Base-by-base conservation (phyloP, 768 basidiomycete species). In the Boletus reticuloceps region DNA sequence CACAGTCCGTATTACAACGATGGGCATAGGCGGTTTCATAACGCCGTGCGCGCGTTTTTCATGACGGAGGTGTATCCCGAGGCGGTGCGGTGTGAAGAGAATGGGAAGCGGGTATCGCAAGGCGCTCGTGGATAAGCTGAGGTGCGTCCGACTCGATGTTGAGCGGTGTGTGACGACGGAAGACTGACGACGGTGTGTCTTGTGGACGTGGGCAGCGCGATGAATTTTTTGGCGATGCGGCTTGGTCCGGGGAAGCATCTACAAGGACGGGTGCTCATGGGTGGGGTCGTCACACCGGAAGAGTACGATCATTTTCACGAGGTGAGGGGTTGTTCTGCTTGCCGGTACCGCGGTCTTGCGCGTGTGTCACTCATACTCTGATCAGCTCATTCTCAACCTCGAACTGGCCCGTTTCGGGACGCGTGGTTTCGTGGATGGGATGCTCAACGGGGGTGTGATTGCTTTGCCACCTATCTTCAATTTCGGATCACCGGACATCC, bases 251-350 rank as follows among this genome's bases (percentile, higher is more conserved):
- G 93, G 27, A 90, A 90, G 69, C 94, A 97, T 64, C 77, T 98
- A 22, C 80, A 89, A 68, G 95, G 95, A 8, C 77, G 83, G 20
- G 82, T 77, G 32, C 75, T 98, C 25, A 86, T 94, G 80, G 84
- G 81, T 50, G 95, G 93, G 5, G 65, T 87, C 25, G 85, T 95
- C 40, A 83, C 82, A 59, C 87, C 92, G 7, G 92, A 95, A 66
- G 83, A 88, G 55, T 98, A 89, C 63, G 91, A 97, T 70, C 94
- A 95, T 66, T 98, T 98, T 79, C 88, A 97, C 65, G 95, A 92
- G 77, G 88, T 86, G 27, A 37, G 12, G 36, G 13, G 12, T 16
- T 6, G 5, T 22, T 22, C 22, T 22, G 22, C 22, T 22, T 22
- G 22, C 22, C 22, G 13, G 4, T 5, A 37, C 36, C 36, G n/a